Evolutionary conservation across 148 eudicot genomes (phyloP), one percentile per base, ranked within the genome.

Genomic region (Linanthus parryae): DNA sequence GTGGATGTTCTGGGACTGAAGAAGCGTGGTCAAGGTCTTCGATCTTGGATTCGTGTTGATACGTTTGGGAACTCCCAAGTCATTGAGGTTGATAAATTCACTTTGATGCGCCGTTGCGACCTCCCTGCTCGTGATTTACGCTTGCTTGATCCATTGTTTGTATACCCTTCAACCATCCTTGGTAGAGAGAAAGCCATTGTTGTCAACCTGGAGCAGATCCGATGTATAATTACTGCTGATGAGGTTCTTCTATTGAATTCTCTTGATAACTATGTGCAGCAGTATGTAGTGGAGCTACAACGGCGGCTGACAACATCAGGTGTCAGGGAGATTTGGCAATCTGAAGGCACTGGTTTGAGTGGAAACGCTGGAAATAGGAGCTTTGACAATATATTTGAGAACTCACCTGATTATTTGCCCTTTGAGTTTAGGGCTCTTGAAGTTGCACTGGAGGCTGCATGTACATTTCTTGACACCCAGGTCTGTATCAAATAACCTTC

Each of bases 161-260:
- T 85, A 30, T 89, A 89, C 48, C 97, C 97, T 1, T 82, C 97
- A 2, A 82, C 97, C 15, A 89, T 89, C 35, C 88, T 89, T 35
- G 97, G 95, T 3, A 71, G 97, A 74, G 97, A 85, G 76, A 89
- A 89, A 69, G 97, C 97, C 10, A 85, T 89, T 24, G 95, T 89
- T 44, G 85, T 89, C 14, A 89, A 85, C 61, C 60, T 89, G 53
- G 97, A 89, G 80, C 97, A 89, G 69, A 89, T 89, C 59, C 79
- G 97, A 5, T 89, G 97, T 60, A 85, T 89, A 24, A 89, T 89
- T 33, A 89, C 95, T n/a, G 95, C 97, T 27, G 97, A 89, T 58
- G 97, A 89, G 77, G 97, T 85, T 53, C 66, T 85, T 36, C 83
- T 89, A 44, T 53, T 82, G 62, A 85, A 89, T 61, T 89, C 97